phyloP scores from a whole-genome alignment of 2,329 filamentous ascomycete species.

The Aspergillus aculeatus region DNA sequence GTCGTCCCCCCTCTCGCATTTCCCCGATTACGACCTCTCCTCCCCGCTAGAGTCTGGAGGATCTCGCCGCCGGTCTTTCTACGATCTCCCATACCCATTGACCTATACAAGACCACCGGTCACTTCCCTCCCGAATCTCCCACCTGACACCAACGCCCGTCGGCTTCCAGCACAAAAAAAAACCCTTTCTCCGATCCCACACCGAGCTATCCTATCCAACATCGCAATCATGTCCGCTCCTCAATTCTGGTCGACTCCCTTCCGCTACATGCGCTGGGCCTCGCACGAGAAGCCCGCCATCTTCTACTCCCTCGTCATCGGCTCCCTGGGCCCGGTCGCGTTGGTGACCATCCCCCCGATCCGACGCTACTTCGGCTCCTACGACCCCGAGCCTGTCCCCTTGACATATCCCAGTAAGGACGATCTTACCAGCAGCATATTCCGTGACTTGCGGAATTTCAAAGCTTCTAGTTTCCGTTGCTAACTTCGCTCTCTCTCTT shows the following conservation, averaged over 20 bases:
- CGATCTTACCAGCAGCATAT: not conserved
- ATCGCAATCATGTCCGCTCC: slow-evolving; percentile 54
- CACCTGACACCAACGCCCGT: not conserved
- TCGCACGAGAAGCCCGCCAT: slow-evolving; percentile 83
- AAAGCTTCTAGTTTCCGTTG: not conserved
- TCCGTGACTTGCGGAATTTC: no score
- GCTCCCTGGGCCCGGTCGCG: slow-evolving; percentile 67
- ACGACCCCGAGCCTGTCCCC: slow-evolving; percentile 70
- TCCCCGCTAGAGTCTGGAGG: not conserved
- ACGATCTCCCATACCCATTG: slow-evolving; percentile 7
- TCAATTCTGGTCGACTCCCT: slow-evolving; percentile 78
- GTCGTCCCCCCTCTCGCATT: slow-evolving; percentile 12
- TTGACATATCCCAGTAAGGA: slow-evolving; percentile 88
- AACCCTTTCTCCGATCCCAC: slow-evolving; percentile 20
- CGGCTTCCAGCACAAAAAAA: slow-evolving; percentile 22
- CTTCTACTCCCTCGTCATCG: slow-evolving; percentile 82
- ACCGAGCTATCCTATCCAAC: slow-evolving; percentile 8
- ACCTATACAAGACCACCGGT: not conserved
- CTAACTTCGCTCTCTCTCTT: not conserved
- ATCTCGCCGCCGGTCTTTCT: not conserved
- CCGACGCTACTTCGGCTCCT: slow-evolving; percentile 70
- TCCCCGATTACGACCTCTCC: not conserved
- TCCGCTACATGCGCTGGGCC: slow-evolving; percentile 86
- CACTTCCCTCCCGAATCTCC: no score
- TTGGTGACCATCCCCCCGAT: slow-evolving; percentile 73